phyloP scores from a whole-genome alignment of 202 grass and related monocot genomes.

The Hordeum pubiflorum region DNA sequence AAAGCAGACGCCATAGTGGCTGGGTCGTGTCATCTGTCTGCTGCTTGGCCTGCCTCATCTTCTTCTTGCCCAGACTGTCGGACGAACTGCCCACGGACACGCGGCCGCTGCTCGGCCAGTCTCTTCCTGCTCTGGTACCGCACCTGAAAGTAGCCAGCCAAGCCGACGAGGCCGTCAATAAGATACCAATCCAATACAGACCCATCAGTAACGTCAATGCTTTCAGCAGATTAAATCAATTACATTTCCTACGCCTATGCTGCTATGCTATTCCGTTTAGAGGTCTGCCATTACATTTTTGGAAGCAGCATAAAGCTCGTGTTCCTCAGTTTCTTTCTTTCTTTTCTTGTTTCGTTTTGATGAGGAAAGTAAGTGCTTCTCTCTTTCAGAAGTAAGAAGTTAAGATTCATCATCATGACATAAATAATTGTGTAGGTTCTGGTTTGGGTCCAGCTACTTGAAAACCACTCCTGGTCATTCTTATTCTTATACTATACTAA shows the following conservation, averaged over 20 bases:
- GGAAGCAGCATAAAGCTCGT: neutral
- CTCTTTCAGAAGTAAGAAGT: neutral
- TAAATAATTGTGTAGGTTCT: neutral
- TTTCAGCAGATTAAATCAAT: neutral
- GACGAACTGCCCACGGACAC: slow-evolving; percentile 72
- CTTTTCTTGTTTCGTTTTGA: no score
- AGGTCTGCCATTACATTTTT: neutral
- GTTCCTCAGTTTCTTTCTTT: neutral
- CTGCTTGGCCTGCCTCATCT: slow-evolving; percentile 19
- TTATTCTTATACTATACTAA: neutral
- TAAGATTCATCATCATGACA: neutral
- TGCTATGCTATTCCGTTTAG: neutral
- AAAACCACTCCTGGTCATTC: neutral
- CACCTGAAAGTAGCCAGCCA: slow-evolving; percentile 37
- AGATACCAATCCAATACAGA: neutral
- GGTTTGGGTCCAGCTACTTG: neutral
- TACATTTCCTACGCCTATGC: neutral
- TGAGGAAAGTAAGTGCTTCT: neutral
- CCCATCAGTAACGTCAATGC: neutral
- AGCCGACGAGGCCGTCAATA: slow-evolving; percentile 30
- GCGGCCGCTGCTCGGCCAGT: slow-evolving; percentile 69
- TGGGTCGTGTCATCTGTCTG: slow-evolving; percentile 21
- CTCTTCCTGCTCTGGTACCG: slow-evolving; percentile 83
- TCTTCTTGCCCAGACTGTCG: slow-evolving; percentile 42
- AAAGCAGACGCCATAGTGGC: neutral